Evolutionary conservation across 169 alveolate genomes (phyloP).

Genomic region (Eimeria falciformis): DNA sequence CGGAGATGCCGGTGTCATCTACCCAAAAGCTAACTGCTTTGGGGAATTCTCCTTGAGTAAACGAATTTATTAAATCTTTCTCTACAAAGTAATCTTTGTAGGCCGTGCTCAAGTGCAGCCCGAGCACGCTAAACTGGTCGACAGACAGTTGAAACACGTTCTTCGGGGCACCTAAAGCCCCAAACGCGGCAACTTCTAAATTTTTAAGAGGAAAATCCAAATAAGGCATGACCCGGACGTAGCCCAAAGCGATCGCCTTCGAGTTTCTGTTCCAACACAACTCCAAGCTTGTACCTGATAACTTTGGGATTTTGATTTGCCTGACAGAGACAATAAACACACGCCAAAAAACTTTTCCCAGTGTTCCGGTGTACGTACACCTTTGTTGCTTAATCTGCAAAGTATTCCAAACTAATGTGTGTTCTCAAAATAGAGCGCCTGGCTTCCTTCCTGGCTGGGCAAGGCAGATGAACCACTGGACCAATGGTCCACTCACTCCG

Average conservation of each 20-base stretch:
- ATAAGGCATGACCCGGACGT: neutral
- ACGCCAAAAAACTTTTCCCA: too few species aligned
- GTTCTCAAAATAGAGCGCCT: too few species aligned
- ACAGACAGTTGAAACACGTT: neutral
- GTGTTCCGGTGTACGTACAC: too few species aligned
- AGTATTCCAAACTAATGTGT: too few species aligned
- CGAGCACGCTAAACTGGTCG: conserved; percentile 13
- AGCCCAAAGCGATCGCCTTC: neutral
- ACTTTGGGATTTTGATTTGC: neutral
- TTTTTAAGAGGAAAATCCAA: neutral
- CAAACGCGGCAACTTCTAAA: neutral
- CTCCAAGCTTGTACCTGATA: neutral
- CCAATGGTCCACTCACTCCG: too few species aligned
- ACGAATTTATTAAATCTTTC: neutral
- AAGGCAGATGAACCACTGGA: too few species aligned
- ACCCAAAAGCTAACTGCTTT: conserved; percentile 63
- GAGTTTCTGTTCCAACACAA: conserved; percentile 4
- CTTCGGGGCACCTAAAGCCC: conserved; percentile 1
- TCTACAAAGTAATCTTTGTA: neutral
- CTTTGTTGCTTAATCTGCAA: too few species aligned
- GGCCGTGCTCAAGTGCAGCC: conserved; percentile 50
- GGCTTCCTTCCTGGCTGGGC: too few species aligned
- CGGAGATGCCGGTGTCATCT: neutral
- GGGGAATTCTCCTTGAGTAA: conserved; percentile 20
- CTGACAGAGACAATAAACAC: too few species aligned